Conservation (phyloP, 768 basidiomycete genomes). For the Podaxis rugospora region DNA sequence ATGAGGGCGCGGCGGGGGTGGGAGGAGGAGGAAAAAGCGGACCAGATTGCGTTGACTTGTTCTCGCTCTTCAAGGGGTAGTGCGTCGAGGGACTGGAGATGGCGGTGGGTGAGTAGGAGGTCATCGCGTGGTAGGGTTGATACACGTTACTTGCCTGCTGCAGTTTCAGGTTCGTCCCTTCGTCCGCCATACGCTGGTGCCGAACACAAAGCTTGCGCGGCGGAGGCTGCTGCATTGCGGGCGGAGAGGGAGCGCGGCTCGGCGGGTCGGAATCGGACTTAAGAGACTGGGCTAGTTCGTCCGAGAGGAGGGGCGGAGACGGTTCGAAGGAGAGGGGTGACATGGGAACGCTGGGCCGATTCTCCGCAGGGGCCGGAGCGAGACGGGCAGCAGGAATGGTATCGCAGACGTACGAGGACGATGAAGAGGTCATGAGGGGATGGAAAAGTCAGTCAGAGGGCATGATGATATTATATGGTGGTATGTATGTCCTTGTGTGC, state of each 20-base stretch:
- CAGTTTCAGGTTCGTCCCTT: slow-evolving; percentile 87
- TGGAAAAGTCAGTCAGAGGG: background rate
- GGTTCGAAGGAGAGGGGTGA: background rate
- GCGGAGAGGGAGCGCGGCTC: slow-evolving; percentile 17
- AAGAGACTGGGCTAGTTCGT: slow-evolving; percentile 11
- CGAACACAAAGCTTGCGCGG: slow-evolving; percentile 83
- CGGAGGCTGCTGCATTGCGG: slow-evolving; percentile 29
- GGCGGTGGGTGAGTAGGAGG: slow-evolving; percentile 10
- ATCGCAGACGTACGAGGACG: slow-evolving; percentile 57
- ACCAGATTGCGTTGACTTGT: slow-evolving; percentile 90
- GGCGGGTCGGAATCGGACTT: slow-evolving; percentile 11
- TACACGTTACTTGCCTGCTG: slow-evolving; percentile 62
- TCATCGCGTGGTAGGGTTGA: background rate
- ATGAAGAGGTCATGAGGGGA: slow-evolving; percentile 20
- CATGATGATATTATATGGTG: background rate
- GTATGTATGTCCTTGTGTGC: background rate
- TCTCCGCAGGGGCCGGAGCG: slow-evolving; percentile 23
- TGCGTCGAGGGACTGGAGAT: slow-evolving; percentile 79
- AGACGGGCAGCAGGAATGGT: slow-evolving; percentile 64
- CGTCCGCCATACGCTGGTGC: slow-evolving; percentile 96
- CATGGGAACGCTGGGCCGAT: slow-evolving; percentile 13
- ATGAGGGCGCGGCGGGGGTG: slow-evolving; percentile 90
- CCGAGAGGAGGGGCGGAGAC: background rate
- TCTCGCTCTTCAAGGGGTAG: slow-evolving; percentile 83
- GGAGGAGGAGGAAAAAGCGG: slow-evolving; percentile 92